A percentile compares a stretch with the other conserved stretches of the same genome.
These are phyloP conservation scores for Rhizoctonia solani DNA, from an alignment of 1,284 basidiomycete species.

Conservation along the genomic window DNA sequence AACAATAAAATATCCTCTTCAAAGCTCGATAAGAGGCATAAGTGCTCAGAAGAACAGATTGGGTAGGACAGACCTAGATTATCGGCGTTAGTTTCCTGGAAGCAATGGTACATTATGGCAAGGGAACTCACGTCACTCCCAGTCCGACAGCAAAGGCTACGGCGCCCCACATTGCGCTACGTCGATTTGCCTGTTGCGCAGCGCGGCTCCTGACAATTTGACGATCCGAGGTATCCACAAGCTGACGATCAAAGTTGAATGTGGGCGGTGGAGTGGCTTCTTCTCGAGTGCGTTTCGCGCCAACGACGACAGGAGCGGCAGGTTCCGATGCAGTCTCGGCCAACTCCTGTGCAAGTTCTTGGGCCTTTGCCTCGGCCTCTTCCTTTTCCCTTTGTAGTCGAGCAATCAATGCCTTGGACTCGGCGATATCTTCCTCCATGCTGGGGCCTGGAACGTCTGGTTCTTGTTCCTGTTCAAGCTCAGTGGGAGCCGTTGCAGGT, in stretches of 20 bases:
- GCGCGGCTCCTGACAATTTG: slow-evolving; percentile 44
- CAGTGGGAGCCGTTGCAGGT: slow-evolving; percentile 42
- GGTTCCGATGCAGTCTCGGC: not conserved
- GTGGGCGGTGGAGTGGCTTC: slow-evolving; percentile 55
- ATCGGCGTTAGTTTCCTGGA: not conserved
- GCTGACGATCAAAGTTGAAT: slow-evolving; percentile 59
- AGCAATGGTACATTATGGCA: not conserved
- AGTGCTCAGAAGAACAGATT: slow-evolving; percentile 26
- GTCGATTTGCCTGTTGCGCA: slow-evolving; percentile 52
- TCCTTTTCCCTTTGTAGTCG: slow-evolving; percentile 56
- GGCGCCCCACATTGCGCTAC: slow-evolving; percentile 73
- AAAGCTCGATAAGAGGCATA: not conserved
- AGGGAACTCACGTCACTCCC: slow-evolving; percentile 57
- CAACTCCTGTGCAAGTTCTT: not conserved
- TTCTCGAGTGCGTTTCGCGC: slow-evolving; percentile 56
- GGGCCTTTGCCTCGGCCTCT: slow-evolving; percentile 25
- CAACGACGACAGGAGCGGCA: slow-evolving; percentile 1
- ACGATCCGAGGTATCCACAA: slow-evolving; percentile 52
- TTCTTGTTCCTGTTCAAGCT: slow-evolving; percentile 12
- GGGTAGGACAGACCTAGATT: slow-evolving; percentile 7
- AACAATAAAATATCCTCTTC: slow-evolving; percentile 7
- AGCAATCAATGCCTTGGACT: slow-evolving; percentile 71
- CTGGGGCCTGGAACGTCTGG: slow-evolving; percentile 62
- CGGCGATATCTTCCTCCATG: slow-evolving; percentile 67
- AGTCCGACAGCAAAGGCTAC: slow-evolving; percentile 73